phyloP scores from a whole-genome alignment of 2,329 filamentous ascomycete genomes.

The Trichoderma sp. region DNA sequence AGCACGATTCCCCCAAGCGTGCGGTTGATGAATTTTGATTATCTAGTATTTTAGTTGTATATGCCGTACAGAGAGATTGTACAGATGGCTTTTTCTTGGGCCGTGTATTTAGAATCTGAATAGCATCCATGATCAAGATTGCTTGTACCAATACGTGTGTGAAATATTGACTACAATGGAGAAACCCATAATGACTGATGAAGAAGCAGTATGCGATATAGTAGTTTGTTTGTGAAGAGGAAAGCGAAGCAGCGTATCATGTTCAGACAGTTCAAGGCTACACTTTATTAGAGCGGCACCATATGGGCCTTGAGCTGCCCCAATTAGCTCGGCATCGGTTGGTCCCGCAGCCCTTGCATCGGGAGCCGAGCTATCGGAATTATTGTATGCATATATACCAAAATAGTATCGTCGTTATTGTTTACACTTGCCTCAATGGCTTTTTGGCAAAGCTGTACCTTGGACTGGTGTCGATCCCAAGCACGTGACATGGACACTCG shows the following conservation, averaged over 20 bases:
- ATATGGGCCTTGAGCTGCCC: background rate
- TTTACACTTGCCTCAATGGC: background rate
- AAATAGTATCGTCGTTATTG: background rate
- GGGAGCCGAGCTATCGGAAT: background rate
- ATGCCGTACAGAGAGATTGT: background rate
- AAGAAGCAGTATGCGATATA: background rate
- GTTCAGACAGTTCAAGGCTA: background rate
- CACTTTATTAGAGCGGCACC: background rate
- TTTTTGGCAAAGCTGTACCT: background rate
- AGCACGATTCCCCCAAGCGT: constrained; percentile 3
- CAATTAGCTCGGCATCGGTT: background rate
- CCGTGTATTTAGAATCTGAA: background rate
- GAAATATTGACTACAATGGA: background rate
- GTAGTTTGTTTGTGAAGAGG: background rate
- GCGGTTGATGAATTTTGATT: background rate
- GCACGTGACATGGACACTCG: background rate
- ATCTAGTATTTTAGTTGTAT: background rate
- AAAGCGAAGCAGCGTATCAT: background rate
- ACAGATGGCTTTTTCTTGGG: background rate
- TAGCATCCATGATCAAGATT: constrained; percentile 5
- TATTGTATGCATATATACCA: background rate
- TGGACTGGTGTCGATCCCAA: background rate
- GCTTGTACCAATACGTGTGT: background rate
- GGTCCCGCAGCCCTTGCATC: background rate
- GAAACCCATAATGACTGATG: background rate